phyloP scores from a whole-genome alignment of 2,329 filamentous ascomycete genomes.

The Tolypocladium paradoxum region DNA sequence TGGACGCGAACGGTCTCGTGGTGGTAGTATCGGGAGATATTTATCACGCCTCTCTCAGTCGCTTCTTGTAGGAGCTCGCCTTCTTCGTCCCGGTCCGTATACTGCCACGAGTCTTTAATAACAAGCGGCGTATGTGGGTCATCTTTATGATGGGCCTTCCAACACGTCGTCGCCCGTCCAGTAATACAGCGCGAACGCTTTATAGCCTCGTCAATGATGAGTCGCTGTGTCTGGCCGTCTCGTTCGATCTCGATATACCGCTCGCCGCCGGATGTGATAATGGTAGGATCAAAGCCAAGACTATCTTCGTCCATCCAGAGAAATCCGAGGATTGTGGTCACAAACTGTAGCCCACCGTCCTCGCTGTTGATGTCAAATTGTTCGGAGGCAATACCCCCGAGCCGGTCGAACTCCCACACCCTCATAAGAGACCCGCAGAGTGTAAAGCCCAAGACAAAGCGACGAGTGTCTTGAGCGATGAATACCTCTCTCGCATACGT shows the following conservation, averaged over 20 bases:
- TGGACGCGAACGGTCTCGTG: slow-evolving; percentile 27
- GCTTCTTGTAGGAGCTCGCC: slow-evolving; percentile 26
- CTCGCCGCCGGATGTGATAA: slow-evolving; percentile 15
- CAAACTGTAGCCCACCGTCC: too few relatives aligned
- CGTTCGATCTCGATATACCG: slow-evolving; percentile 29
- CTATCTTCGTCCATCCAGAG: too few relatives aligned
- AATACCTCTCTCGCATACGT: too few relatives aligned
- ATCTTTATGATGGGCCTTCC: slow-evolving; percentile 28
- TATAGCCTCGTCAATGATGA: slow-evolving; percentile 29
- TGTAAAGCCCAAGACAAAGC: too few relatives aligned
- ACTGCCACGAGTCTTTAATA: slow-evolving; percentile 36
- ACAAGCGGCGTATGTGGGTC: slow-evolving; percentile 22
- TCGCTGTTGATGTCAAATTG: too few relatives aligned
- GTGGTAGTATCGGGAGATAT: slow-evolving; percentile 26
- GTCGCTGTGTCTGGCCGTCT: slow-evolving; percentile 22
- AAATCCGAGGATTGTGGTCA: too few relatives aligned
- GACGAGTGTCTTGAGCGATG: too few relatives aligned
- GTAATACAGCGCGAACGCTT: slow-evolving; percentile 21
- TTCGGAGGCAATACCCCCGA: too few relatives aligned
- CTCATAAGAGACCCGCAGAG: too few relatives aligned
- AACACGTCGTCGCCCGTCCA: slow-evolving; percentile 32
- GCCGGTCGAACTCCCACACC: too few relatives aligned
- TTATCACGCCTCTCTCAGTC: slow-evolving; percentile 22
- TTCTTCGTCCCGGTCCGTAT: slow-evolving; percentile 28
- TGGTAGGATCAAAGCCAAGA: too few relatives aligned